Conservation (phyloP, 73 alveolate species). For the Tetrahymena borealis region DNA sequence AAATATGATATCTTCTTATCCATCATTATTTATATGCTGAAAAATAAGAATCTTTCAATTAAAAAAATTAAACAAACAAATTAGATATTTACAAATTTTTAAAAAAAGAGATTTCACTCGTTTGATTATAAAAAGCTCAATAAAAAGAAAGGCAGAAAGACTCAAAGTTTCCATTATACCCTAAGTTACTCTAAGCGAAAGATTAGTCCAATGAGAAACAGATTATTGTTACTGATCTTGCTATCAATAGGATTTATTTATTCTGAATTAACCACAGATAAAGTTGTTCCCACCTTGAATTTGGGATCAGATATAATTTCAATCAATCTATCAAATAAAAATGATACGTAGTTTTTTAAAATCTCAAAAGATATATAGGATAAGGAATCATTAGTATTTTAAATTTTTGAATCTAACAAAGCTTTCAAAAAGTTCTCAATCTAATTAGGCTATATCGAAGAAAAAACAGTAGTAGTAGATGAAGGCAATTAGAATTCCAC, state of each 20-base stretch:
- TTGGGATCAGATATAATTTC: too few species aligned
- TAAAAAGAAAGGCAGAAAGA: too few species aligned
- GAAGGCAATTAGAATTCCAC: not conserved
- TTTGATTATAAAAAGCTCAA: not conserved
- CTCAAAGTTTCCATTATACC: too few species aligned
- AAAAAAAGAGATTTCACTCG: not conserved
- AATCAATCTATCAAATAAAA: not conserved
- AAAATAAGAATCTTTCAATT: not conserved
- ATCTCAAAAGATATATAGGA: not conserved
- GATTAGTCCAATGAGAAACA: too few species aligned
- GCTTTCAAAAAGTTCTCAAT: not conserved
- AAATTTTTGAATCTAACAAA: not conserved
- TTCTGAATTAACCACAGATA: too few species aligned
- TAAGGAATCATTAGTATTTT: not conserved
- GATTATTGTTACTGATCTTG: too few species aligned
- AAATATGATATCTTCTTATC: too few species aligned
- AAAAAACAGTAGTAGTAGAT: too few species aligned
- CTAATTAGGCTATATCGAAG: not conserved
- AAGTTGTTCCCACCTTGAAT: too few species aligned
- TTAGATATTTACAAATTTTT: not conserved
- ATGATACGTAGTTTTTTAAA: not conserved
- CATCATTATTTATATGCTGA: not conserved
- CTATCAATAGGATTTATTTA: too few species aligned
- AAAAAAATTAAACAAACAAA: not conserved
- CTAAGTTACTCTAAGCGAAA: too few species aligned